Base-by-base conservation (phyloP, 2,329 filamentous ascomycete genomes). In the Diaporthe citrichinensis region DNA sequence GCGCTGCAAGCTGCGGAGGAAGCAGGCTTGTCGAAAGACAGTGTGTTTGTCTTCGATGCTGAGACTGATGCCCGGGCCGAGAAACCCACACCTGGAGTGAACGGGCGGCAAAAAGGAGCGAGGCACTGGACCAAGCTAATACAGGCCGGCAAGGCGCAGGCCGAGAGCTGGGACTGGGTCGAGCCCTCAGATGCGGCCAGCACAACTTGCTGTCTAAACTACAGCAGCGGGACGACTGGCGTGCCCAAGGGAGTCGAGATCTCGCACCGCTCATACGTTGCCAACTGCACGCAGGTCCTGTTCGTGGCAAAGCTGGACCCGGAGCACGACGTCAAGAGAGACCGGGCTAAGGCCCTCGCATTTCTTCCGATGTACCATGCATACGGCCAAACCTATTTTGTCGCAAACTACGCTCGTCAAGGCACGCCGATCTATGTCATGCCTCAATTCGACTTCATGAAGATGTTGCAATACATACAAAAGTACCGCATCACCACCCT, bases 241-340 rank as follows among this genome's bases (percentile, higher is more conserved):
- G 88, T 95, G 5, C 94, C 95, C 14, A 97, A 97, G 82, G 95
- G 95, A 15, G 95, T 97, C 20, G 92, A 94, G 84, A 93, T 97
- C 78, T 91, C 92, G n/a, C 95, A 97, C 83, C 86, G 87, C 76
- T 94, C 95, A 78, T 94, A 95, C 80, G 90, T 95, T 58, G 89
- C 94, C 77, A 96, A 96, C 81, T 89, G 91, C 78, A 79, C 86
- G 20, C 91, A 94, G 76, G 89, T 91, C 23, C 86, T 88, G n/a
- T 84, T 87, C 78, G 82, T 91, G 31, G 79, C 81, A 3, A 78
- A 84, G 15, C 81, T 88, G 34, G 82, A 88, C n/a, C 85, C 87
- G 0, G 86, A 91, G 2, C 88, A 88, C 78, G 83, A 87, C 65
- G 82, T 83, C 55, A 85, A 85, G 75, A 80, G 80, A 73, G 77